Evolutionary conservation across 495 filamentous ascomycete species (phyloP).

Genomic region (Penicillium canescens): DNA sequence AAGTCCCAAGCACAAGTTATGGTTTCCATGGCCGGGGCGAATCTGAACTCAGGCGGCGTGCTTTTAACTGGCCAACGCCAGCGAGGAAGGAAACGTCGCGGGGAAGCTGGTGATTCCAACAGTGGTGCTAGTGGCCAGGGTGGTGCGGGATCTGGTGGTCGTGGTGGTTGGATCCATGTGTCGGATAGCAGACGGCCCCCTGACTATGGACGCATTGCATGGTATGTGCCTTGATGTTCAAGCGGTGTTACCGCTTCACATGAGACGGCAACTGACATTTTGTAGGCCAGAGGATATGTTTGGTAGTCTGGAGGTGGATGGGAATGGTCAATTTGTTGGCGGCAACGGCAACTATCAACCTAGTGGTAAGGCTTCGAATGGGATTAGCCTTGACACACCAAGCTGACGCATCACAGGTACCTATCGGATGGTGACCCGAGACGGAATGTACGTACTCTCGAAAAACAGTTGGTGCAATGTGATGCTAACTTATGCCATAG

Average conservation of each 20-base stretch:
- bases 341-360: conserved; percentile 58
- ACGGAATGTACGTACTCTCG: conserved; percentile 56
- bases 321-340: conserved; percentile 67
- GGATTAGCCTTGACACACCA: neutral
- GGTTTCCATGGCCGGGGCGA: conserved; percentile 74
- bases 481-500: conserved; percentile 31
- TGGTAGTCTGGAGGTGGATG: conserved; percentile 86
- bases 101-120: conserved; percentile 55
- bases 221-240: conserved; percentile 33
- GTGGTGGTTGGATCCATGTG: conserved; percentile 88
- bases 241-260: neutral
- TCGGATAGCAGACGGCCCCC: conserved; percentile 80
- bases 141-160: conserved; percentile 76
- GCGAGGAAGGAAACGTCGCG: conserved; percentile 35
- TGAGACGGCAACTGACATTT: conserved; percentile 12
- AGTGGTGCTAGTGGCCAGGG: conserved; percentile 81
- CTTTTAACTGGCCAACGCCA: conserved; percentile 50
- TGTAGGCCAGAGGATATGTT: conserved; percentile 82
- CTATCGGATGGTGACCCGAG: conserved; percentile 58
- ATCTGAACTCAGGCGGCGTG: conserved; percentile 63
- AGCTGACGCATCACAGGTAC: conserved; percentile 34
- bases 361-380: conserved; percentile 45
- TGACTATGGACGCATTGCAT: conserved; percentile 87
- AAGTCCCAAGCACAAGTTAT: conserved; percentile 76
- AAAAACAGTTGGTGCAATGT: neutral